Evolutionary conservation across 805 yeast species (phyloP).

Genomic region (Wickerhamiella sergipiensis): DNA sequence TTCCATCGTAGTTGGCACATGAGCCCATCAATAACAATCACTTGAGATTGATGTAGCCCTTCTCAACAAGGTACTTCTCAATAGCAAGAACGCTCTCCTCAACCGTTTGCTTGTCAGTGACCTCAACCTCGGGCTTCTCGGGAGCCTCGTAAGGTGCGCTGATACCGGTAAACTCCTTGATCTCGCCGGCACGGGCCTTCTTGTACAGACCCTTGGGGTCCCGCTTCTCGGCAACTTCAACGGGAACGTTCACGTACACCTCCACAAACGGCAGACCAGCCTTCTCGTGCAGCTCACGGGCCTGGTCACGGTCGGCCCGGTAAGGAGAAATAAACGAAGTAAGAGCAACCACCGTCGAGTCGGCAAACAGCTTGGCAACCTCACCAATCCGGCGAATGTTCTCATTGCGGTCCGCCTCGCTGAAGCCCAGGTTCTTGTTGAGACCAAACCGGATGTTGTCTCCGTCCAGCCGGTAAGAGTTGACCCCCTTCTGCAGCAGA

Average conservation of each 20-base stretch:
- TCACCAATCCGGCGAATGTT: conserved; percentile 91
- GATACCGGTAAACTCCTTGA: conserved; percentile 90
- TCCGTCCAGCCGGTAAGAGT: conserved; percentile 79
- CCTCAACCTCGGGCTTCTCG: conserved; percentile 64
- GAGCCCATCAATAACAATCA: too few relatives aligned
- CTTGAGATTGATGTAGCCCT: conserved; percentile 1
- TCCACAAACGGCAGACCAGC: conserved; percentile 74
- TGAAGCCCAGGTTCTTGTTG: conserved; percentile 88
- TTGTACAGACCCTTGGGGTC: conserved; percentile 96
- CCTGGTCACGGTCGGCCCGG: conserved; percentile 67
- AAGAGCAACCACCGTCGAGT: conserved; percentile 73
- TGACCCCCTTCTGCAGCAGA: conserved; percentile 51
- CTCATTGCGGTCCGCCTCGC: conserved; percentile 84
- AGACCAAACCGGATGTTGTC: conserved; percentile 91
- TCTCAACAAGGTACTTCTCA: conserved; percentile 35
- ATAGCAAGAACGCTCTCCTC: conserved; percentile 73
- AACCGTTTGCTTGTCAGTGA: conserved; percentile 56
- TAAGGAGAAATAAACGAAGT: conserved; percentile 93
- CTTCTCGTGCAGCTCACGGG: conserved; percentile 70
- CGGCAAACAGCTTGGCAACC: conserved; percentile 88
- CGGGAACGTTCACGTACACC: conserved; percentile 85
- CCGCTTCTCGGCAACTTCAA: conserved; percentile 89
- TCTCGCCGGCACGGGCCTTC: conserved; percentile 90
- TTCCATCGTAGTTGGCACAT: too few relatives aligned
- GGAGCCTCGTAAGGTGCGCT: conserved; percentile 96